Conservation (phyloP, 306 rosid species). For the Casuarina cunninghamiana region DNA sequence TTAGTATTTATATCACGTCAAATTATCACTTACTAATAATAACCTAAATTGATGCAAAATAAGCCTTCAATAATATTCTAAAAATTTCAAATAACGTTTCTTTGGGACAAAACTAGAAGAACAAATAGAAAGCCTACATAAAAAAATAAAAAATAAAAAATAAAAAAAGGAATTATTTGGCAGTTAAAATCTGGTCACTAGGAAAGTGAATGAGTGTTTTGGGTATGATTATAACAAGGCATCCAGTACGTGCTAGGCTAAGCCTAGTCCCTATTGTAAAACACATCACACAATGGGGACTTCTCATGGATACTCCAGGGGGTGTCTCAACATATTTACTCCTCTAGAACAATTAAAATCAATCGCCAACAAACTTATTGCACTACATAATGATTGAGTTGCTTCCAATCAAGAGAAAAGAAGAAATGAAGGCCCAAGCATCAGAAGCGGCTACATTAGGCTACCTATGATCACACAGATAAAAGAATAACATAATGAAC, state of each 20-base stretch:
- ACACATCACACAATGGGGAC: not conserved
- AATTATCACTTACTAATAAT: no score
- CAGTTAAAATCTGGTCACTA: not conserved
- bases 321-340: not conserved
- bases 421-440: not conserved
- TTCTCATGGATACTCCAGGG: not conserved
- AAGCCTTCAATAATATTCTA: no score
- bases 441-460: conserved; percentile 15
- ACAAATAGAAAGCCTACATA: not conserved
- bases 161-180: not conserved
- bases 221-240: not conserved
- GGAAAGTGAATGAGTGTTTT: not conserved
- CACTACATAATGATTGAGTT: not conserved
- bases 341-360: not conserved
- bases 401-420: not conserved
- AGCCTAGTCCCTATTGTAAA: not conserved
- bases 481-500: not conserved
- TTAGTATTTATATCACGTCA: no score
- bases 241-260: not conserved
- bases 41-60: no score
- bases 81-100: not conserved
- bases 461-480: conserved; percentile 1
- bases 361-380: not conserved
- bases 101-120: not conserved
- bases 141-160: not conserved